phyloP scores from a whole-genome alignment of 73 alveolate species.

The Paramecium sexaurelia region DNA sequence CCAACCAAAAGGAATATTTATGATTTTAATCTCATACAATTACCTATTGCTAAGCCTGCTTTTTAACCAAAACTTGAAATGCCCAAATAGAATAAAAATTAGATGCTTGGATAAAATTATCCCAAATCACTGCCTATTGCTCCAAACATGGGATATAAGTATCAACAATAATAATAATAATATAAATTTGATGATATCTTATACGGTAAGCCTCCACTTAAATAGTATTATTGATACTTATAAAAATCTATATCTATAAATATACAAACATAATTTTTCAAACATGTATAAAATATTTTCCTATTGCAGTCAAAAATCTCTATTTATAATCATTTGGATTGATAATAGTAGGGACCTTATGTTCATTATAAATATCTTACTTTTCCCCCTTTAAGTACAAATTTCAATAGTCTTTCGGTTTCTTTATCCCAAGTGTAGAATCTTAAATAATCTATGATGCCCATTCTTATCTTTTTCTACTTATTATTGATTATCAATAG shows the following conservation, averaged over 20 bases:
- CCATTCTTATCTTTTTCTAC: not conserved
- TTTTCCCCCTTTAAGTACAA: slow-evolving; percentile 22
- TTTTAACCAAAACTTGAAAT: slow-evolving; percentile 1
- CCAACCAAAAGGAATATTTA: slow-evolving; percentile 43
- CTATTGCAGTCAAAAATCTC: not conserved
- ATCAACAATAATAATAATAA: not conserved
- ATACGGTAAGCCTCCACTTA: not conserved
- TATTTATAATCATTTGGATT: slow-evolving; percentile 28
- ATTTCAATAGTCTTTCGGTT: slow-evolving; percentile 4
- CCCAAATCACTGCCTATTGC: slow-evolving; percentile 23
- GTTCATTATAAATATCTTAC: not conserved
- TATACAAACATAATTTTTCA: not conserved
- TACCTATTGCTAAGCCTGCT: slow-evolving; percentile 1
- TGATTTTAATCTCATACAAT: not conserved
- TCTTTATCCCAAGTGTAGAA: slow-evolving; percentile 51
- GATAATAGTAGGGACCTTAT: slow-evolving; percentile 34
- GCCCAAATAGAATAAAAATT: slow-evolving; percentile 37
- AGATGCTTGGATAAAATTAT: not conserved
- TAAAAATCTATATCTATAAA: not conserved
- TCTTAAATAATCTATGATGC: slow-evolving; percentile 31
- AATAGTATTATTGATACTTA: slow-evolving; percentile 26
- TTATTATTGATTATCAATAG: slow-evolving; percentile 4
- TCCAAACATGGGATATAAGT: slow-evolving; percentile 27
- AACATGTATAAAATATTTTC: slow-evolving; percentile 25
- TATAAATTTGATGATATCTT: not conserved